Conservation (phyloP, 768 basidiomycete genomes). For the Leccinum incarnatum region DNA sequence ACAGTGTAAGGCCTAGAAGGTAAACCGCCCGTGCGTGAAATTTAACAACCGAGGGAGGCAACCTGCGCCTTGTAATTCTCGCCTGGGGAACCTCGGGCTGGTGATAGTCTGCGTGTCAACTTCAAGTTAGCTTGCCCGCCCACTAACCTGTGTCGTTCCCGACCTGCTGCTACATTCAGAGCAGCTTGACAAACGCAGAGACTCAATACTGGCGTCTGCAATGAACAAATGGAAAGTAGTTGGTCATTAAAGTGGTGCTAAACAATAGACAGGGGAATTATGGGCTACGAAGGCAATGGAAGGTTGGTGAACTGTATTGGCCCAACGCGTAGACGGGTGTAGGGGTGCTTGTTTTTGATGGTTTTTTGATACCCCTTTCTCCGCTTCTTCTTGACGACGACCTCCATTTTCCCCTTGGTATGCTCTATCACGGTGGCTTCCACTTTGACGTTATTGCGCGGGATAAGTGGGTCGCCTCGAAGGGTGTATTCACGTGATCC, state of each 20-base stretch:
- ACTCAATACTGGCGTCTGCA: neutral
- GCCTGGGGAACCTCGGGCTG: neutral
- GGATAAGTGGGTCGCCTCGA: conserved; percentile 71
- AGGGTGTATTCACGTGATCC: conserved; percentile 95
- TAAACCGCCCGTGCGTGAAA: neutral
- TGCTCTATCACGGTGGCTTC: conserved; percentile 95
- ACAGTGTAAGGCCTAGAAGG: neutral
- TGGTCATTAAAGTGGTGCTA: conserved; percentile 5
- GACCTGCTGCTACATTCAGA: neutral
- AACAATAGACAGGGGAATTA: neutral
- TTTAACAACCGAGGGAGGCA: neutral
- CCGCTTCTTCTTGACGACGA: conserved; percentile 93
- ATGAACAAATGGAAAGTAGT: neutral
- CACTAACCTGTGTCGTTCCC: neutral
- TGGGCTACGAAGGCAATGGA: conserved; percentile 27
- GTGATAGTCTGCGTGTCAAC: neutral
- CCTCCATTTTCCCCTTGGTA: conserved; percentile 91
- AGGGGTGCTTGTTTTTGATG: conserved; percentile 90
- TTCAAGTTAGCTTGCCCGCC: neutral
- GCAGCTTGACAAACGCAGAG: neutral
- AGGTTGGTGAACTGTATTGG: conserved; percentile 55
- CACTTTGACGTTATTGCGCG: conserved; percentile 64
- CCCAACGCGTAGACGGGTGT: conserved; percentile 92
- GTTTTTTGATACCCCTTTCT: conserved; percentile 98
- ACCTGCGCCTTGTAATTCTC: neutral